Evolutionary conservation across 2,329 filamentous ascomycete genomes (phyloP), one percentile per base, ranked within the genome.

Genomic region (Ophioceras dolichostomum): DNA sequence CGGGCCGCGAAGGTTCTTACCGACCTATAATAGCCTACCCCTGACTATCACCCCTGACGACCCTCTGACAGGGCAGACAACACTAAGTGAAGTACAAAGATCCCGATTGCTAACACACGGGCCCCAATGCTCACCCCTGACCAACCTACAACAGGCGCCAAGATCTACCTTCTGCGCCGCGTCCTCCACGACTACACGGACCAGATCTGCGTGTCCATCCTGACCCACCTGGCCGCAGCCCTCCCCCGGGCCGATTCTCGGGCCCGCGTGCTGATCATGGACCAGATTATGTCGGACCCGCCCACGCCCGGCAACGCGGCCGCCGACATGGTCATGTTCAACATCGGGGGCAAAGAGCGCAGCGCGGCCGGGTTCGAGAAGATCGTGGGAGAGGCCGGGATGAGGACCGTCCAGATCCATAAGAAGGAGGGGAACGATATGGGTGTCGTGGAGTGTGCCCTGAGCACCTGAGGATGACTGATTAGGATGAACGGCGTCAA

Each of bases 141-240:
- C n/a, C n/a, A n/a, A n/a, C 12, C 14, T 32, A 12, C 8, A 5
- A 10, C 19, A 49, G 51, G 49, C 4, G 52, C 51, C 0, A 20
- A 41, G 6, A 42, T 53, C 7, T 55, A 55, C 39, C 38, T 50
- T 32, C 41, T 55, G 18, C 45, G 48, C 3, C 43, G 50, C 12
- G 41, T 53, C n/a, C 41, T 55, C 5, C 48, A 53, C 26, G 48
- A 55, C 36, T 54, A 53, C 39, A 43, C 48, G 29, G 52, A 54
- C 26, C 22, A 34, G 8, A 37, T 44, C 16, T 46, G 46, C 10
- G 36, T 32, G 1, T 39, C 39, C 4, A 48, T 53, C 26, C 41
- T 52, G 2, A 29, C 34, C 1, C 46, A 38, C 10, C 41, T 52
- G 27, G 43, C 45, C 2, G 40, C 43, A 3, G 49, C 47, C 3